phyloP scores from a whole-genome alignment of 2,329 filamentous ascomycete genomes.

The Epichloe bromicola region DNA sequence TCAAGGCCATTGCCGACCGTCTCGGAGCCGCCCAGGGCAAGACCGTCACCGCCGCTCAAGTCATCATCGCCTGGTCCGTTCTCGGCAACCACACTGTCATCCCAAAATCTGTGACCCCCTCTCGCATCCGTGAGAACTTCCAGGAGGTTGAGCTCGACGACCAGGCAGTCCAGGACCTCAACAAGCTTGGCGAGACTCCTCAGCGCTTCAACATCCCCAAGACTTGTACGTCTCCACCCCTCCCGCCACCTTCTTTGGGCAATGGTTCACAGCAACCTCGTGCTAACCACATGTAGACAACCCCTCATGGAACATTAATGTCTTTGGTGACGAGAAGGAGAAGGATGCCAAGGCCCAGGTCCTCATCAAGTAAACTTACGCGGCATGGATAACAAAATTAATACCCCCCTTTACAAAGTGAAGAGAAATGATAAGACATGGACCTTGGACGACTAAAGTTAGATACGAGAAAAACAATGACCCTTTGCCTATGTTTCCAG shows the following conservation, averaged over 20 bases:
- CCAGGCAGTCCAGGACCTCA: slow-evolving; percentile 46
- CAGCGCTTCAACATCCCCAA: slow-evolving; percentile 32
- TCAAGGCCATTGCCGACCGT: slow-evolving; percentile 42
- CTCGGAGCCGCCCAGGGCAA: slow-evolving; percentile 20
- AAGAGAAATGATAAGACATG: neutral
- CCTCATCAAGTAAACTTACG: slow-evolving; percentile 17
- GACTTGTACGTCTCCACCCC: slow-evolving; percentile 22
- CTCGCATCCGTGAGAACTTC: slow-evolving; percentile 58
- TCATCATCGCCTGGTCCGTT: slow-evolving; percentile 45
- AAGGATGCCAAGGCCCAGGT: slow-evolving; percentile 35
- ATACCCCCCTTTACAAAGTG: neutral
- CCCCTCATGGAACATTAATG: slow-evolving; percentile 43
- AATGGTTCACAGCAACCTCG: slow-evolving; percentile 4
- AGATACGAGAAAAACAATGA: neutral
- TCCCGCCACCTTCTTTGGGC: neutral
- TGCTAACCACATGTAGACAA: slow-evolving; percentile 22
- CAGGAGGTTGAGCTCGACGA: slow-evolving; percentile 49
- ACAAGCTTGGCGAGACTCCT: slow-evolving; percentile 43
- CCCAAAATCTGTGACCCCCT: slow-evolving; percentile 58
- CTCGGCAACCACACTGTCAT: slow-evolving; percentile 55
- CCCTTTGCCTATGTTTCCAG: too few species aligned
- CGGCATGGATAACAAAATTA: neutral
- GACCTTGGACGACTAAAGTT: neutral
- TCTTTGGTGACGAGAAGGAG: slow-evolving; percentile 42
- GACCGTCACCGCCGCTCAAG: slow-evolving; percentile 29